phyloP scores from a whole-genome alignment of 352 stramenopile species.

The Pythium vanterpoolii region DNA sequence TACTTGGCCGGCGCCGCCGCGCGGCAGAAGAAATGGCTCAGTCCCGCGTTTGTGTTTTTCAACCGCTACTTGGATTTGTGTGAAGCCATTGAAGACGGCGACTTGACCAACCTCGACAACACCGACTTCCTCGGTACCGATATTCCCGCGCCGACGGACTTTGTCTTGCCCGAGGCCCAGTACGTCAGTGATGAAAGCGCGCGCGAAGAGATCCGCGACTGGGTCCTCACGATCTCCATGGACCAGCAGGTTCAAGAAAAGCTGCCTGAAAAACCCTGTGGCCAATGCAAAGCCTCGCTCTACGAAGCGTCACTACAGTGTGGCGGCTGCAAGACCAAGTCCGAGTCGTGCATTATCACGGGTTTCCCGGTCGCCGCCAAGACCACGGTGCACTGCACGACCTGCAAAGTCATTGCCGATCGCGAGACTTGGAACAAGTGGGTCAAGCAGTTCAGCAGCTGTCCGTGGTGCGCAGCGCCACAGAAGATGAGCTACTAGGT shows the following conservation, averaged over 20 bases:
- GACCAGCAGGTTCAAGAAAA: slow-evolving; percentile 93
- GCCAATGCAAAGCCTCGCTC: slow-evolving; percentile 75
- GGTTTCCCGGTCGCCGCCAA: slow-evolving; percentile 87
- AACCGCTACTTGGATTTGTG: slow-evolving; percentile 94
- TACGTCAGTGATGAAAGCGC: slow-evolving; percentile 79
- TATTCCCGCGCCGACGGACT: slow-evolving; percentile 83
- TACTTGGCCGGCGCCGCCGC: slow-evolving; percentile 83
- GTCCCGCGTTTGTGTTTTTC: slow-evolving; percentile 93
- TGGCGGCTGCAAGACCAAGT: slow-evolving; percentile 68
- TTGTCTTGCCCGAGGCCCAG: slow-evolving; percentile 66
- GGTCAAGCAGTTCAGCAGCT: slow-evolving; percentile 84
- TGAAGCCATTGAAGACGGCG: slow-evolving; percentile 92
- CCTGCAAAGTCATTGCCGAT: slow-evolving; percentile 84
- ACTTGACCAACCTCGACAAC: slow-evolving; percentile 88
- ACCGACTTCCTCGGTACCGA: slow-evolving; percentile 93
- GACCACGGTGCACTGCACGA: slow-evolving; percentile 87
- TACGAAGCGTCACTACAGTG: slow-evolving; percentile 86
- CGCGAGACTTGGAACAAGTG: slow-evolving; percentile 89
- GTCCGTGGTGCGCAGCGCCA: slow-evolving; percentile 72
- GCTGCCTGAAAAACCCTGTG: slow-evolving; percentile 69
- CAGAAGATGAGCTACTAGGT: slow-evolving; percentile 84
- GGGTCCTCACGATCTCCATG: slow-evolving; percentile 95
- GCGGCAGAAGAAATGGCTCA: slow-evolving; percentile 87
- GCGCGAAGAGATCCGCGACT: slow-evolving; percentile 93
- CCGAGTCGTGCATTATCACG: slow-evolving; percentile 88